Evolutionary conservation across 306 rosid genomes (phyloP), one percentile per base, ranked within the genome.

Genomic region (Cucurbita maxima): DNA sequence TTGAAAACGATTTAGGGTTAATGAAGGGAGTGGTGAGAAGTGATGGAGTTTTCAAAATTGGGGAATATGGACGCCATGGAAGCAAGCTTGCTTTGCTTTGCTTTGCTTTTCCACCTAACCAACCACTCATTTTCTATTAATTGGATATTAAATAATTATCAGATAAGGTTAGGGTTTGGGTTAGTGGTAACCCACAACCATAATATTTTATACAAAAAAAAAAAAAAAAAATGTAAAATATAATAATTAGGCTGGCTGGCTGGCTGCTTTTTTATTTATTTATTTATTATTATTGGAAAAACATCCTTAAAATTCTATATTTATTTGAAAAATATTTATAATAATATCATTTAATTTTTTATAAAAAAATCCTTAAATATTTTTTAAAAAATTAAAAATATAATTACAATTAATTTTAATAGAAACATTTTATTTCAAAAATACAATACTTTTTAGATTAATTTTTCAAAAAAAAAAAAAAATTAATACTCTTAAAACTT

Each of bases 101-200:
- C 34, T 18, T 25, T 45, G 40, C 41, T 50, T 48, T 69, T 48
- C 45, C 58, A 69, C 74, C 74, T 30, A 50, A 68, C 58, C 2
- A 48, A 69, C 74, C 74, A 69, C 74, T 69, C 45, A 25, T 50
- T 69, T 69, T 69, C 22, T 30, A 25, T 50, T 34, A 69, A 22
- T 48, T 68, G 14, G 14, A 4, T 9, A 57, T 10, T 8, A 7
- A 4, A 25, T 22, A 22, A 58, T 19, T 7, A 22, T 10, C 62
- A 22, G 57, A 69, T 69, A 47, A 45, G 58, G 13, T 13, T 68
- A 22, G 11, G 16, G 4, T 18, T 43, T 41, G 5, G 55, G 55
- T 67, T 20, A 67, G 19, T 66, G 72, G 36, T 43, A 43, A 66
- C 72, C 57, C 73, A 68, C 41, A 2, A 43, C 50, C 36, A 25